Percentiles rank a stretch among this genome's conserved stretches.
These are phyloP conservation scores for Gryganskiella cystojenkinii DNA, from an alignment of 192 early-diverging fungal species.

Conservation along the genomic window DNA sequence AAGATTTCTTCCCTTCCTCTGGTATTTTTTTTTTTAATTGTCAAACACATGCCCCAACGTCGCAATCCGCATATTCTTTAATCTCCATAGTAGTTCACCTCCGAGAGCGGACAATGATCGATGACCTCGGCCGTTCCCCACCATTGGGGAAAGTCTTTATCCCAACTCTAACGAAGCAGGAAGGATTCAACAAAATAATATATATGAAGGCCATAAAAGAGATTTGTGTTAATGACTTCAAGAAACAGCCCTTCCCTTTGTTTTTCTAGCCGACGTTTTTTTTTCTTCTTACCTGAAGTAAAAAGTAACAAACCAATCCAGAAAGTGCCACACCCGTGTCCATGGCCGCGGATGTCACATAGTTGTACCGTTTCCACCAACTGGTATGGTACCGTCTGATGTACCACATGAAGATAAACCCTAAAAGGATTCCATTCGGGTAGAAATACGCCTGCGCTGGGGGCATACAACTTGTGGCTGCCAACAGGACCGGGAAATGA, in stretches of 20 bases:
- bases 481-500: slow-evolving; percentile 63
- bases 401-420: slow-evolving; percentile 56
- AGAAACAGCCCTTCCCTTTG: background rate
- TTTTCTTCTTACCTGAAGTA: slow-evolving; percentile 37
- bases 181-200: background rate
- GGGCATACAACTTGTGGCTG: slow-evolving; percentile 48
- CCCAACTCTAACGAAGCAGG: slow-evolving; percentile 29
- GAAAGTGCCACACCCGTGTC: slow-evolving; percentile 65
- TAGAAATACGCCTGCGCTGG: slow-evolving; percentile 54
- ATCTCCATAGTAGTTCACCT: slow-evolving; percentile 26
- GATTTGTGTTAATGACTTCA: background rate
- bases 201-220: background rate
- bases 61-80: slow-evolving; percentile 2
- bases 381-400: slow-evolving; percentile 40
- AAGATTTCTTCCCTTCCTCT: too few relatives aligned
- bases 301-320: slow-evolving; percentile 56
- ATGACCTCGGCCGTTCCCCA: slow-evolving; percentile 21
- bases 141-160: slow-evolving; percentile 28
- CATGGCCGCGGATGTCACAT: slow-evolving; percentile 65
- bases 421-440: slow-evolving; percentile 59
- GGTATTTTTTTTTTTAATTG: too few relatives aligned
- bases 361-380: slow-evolving; percentile 66
- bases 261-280: background rate
- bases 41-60: too few relatives aligned
- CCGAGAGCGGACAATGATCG: slow-evolving; percentile 47